Evolutionary conservation across 495 filamentous ascomycete species (phyloP), one percentile per base, ranked within the genome.

Genomic region (Cryomyces minteri): DNA sequence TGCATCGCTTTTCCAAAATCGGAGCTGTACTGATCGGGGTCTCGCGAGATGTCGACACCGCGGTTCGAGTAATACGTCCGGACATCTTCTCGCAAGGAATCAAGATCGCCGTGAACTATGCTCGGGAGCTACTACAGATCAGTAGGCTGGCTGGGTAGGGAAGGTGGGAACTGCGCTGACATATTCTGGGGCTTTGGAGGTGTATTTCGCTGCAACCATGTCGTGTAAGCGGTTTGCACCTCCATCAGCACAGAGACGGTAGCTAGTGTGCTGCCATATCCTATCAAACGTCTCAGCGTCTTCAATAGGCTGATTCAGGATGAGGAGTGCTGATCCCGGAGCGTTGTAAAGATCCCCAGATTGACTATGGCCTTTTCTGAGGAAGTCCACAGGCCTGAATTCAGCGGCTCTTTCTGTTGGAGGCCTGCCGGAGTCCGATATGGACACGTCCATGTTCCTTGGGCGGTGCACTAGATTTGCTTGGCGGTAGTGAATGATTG

Each of bases 101-200:
- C 90, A 1, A 96, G 68, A 54, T 98, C 90, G 43, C 90, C 90
- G 51, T 85, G 73, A 45, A 98, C 85, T 38, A 65, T 58, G 51
- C 76, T 56, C 0, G 88, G 82, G 39, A 79, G 60, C 54, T 65
- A 33, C 2, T 45, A 14, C 44, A 11, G 11, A 18, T 12, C 12
- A 40, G 33, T 4, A 48, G n/a, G 39, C 28, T 30, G 28, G 9
- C 34, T 38, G 9, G 12, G 9, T 38, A 14, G 9, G 34, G 12
- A 38, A 38, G 34, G 34, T 38, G 34, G 34, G 9, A 38, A 14
- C 9, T 38, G 34, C 34, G 9, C 7, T 37, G 34, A 44, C 7
- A 6, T 28, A 39, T 38, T 51, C 62, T 58, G 51, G 62, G 55
- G 54, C 62, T 55, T 31, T 41, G 34, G 9, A 14, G 34, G 9